Evolutionary conservation across 2,329 filamentous ascomycete species (phyloP), one percentile per base, ranked within the genome.

Genomic region (Nannizziopsis barbatae): DNA sequence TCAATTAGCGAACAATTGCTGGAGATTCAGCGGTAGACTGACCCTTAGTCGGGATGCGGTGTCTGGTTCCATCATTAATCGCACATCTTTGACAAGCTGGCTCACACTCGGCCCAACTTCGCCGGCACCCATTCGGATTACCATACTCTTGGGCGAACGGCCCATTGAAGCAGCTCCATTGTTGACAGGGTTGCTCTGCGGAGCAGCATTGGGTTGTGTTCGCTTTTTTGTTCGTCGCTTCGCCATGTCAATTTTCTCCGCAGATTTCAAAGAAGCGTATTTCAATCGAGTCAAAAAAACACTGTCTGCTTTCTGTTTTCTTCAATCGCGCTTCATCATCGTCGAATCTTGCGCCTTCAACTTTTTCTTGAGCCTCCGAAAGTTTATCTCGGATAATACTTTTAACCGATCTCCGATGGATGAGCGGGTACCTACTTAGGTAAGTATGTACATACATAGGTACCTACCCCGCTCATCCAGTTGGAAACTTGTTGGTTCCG

Each of bases 101-200:
- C 83, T 90, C 59, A 98, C 78, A 65, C 85, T 94, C 51, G 86
- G 80, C 50, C 92, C 92, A 45, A 98, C 87, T 63, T 95, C 86
- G 60, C 88, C 85, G 58, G 89, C 90, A 59, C 92, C 92, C 60
- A 95, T 89, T 57, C 92, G 86, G 67, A 98, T 95, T 50, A 98
- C 90, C 90, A 98, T 95, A 65, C 84, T 93, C 75, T 95, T 95
- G 31, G 92, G 92, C 45, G 81, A 76, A 55, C 81, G 79, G 46
- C 76, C 73, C 1, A 44, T 45, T 6, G 80, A 76, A 50, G 79
- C 76, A 66, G 81, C 79, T 50, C 78, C 75, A 38, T 74, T 71
- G 54, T 76, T 75, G 44, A 62, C 62, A 48, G 60, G 73, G 55
- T 58, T 75, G 58, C 77, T 77, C 45, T 77, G 76, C 57, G 78